Base-by-base conservation (phyloP, 1,139 yeast species). In the Debaryomycetaceae sp. region DNA sequence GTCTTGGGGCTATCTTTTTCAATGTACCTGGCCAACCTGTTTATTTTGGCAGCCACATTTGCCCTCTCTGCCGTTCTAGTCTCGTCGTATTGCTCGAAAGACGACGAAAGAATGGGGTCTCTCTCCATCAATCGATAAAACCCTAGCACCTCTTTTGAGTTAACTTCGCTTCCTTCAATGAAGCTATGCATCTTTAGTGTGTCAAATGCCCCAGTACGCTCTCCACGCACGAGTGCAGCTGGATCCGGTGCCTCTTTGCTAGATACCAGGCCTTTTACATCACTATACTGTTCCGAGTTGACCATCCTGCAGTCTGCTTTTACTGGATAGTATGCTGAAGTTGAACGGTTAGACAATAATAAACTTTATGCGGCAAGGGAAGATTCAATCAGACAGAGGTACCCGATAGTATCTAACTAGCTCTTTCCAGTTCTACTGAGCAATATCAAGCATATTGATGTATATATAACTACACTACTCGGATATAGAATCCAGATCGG, bases 111-210 rank as follows among this genome's bases (percentile, higher is more conserved):
- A 39, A 72, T 55, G 6, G 76, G 75, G 53, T 73, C 77, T 49
- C 75, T 62, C 56, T 72, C 78, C 65, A 73, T 65, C 50, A 69
- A 70, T 47, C 63, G 66, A 38, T 59, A 55, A 49, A 71, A 56
- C 29, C 49, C 41, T 44, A 66, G 60, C 49, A 63, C 53, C 43
- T 56, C 49, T 40, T 62, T 62, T 7, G 75, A 63, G 45, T 68
- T 60, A 44, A 65, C 68, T 39, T 50, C 48, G 38, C 65, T 57
- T 40, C 78, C 78, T 54, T 73, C 78, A 51, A 73, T 60, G 50
- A 72, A 72, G 49, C 63, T 53, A 53, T 72, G 70, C 72, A 72
- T 66, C 47, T 60, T 54, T 44, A 51, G 57, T 27, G 67, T 65
- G 57, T 66, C 65, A 53, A 63, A 65, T 34, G 56, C 51, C 40